Percentiles rank a stretch among this genome's conserved stretches.
These are phyloP conservation scores for Gracilaria gracilis DNA, from an alignment of 23 red algal species.

Conservation along the genomic window DNA sequence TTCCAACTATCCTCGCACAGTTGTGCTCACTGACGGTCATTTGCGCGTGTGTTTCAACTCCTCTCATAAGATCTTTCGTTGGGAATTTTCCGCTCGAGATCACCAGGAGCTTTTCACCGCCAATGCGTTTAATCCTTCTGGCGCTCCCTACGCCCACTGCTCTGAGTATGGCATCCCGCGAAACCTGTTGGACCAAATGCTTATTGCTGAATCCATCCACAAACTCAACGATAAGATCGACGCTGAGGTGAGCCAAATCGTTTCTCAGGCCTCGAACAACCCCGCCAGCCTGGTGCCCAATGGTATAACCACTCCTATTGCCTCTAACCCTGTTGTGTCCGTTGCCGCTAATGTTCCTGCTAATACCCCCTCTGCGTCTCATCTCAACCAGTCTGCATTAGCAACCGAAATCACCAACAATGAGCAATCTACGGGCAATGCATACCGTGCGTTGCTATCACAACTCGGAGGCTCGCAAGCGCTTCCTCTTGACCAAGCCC, in stretches of 20 bases:
- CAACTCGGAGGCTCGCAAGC: conserved; percentile 22
- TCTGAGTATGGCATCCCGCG: conserved; percentile 48
- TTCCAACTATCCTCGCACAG: conserved; percentile 36
- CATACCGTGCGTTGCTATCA: conserved; percentile 23
- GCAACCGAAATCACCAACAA: neutral
- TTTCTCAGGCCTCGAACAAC: conserved; percentile 14
- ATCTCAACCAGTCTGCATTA: neutral
- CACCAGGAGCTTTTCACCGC: conserved; percentile 61
- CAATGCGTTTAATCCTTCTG: neutral
- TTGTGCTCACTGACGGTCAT: conserved; percentile 57
- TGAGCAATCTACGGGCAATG: conserved; percentile 24
- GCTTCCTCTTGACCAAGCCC: neutral
- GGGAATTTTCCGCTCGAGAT: conserved; percentile 62
- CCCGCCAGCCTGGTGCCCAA: neutral
- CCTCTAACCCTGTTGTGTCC: neutral
- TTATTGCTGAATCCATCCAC: conserved; percentile 32
- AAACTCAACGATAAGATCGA: conserved; percentile 51
- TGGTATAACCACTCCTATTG: neutral
- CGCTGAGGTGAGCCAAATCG: conserved; percentile 23
- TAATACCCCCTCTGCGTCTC: neutral
- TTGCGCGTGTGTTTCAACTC: conserved; percentile 69
- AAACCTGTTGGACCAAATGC: conserved; percentile 24
- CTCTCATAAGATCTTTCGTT: conserved; percentile 58
- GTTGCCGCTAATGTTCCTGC: neutral
- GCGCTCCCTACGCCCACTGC: neutral